Evolutionary conservation across 768 basidiomycete species (phyloP), one percentile per base, ranked within the genome.

Genomic region (Aureoboletus auriporus): DNA sequence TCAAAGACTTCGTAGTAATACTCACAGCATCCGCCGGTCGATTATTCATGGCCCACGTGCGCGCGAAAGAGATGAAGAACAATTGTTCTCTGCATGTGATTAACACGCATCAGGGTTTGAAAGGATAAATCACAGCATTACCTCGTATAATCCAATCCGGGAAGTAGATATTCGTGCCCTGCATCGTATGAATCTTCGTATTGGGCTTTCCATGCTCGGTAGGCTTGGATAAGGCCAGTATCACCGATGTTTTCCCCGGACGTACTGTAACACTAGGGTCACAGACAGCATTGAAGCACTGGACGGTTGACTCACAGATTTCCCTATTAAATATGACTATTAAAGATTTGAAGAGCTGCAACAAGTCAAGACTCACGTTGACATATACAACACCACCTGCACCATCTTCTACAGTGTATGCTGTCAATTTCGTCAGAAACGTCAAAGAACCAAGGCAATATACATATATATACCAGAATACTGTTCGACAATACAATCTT

Each of bases 191-290:
- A 83, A n/a, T 71, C 67, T 41, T 79, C 66, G 59, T 75, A 86
- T 50, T 91, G 87, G 13, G 75, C 75, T 64, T 89, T 84, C 96
- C 96, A 99, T 14, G 96, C 96, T 10, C 87, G 78, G 66, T 83
- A 95, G 0, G 93, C 83, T 65, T 92, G 90, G 38, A 93, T 83
- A 16, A 93, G 69, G 10, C 89, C 89, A 1, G 78, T 79, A 61
- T 95, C 93, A 7, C 89, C 93, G 48, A 93, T 91, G 61, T 93
- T 93, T 67, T 95, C 93, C 6, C 91, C 91, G 10, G 89, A 89
- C 1, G 93, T 96, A 44, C 89, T 90, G 50, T 56, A 46, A 42
- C 40, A 27, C 31, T 46, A 49, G 12, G 27, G 27, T 68, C 30
- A 63, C 37, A 13, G 27, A 23, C 20, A 27, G 33, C 38, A 14